These are phyloP conservation scores for Besnoitia besnoiti DNA, from an alignment of 169 alveolate genomes.

Conservation along the genomic window DNA sequence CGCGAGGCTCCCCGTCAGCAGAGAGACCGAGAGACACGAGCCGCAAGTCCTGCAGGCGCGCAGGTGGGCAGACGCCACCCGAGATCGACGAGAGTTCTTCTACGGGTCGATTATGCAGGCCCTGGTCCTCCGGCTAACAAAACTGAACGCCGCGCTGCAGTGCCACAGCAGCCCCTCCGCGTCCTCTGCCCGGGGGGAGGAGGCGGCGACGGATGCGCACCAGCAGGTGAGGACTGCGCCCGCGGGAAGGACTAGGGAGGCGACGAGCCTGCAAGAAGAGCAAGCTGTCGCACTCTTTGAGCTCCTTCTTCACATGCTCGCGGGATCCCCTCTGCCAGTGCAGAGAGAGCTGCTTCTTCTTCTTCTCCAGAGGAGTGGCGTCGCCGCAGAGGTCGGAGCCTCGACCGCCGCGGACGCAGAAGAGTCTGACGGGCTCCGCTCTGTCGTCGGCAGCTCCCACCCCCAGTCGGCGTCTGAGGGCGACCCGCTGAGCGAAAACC, in stretches of 20 bases:
- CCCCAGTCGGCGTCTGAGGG: background rate
- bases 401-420: background rate
- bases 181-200: background rate
- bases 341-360: background rate
- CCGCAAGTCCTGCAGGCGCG: background rate
- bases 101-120: background rate
- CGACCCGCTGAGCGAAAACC: background rate
- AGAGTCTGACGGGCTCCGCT: background rate
- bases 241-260: background rate
- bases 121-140: background rate
- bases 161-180: background rate
- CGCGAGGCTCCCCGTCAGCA: background rate
- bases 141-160: background rate
- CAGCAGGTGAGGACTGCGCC: background rate
- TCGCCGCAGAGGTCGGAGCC: background rate
- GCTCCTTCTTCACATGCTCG: conserved; percentile 29
- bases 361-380: background rate
- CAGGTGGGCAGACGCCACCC: background rate
- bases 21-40: background rate
- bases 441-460: background rate
- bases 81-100: background rate
- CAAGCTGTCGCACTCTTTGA: background rate
- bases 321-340: conserved; percentile 16
- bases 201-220: background rate
- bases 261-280: background rate